Conservation (phyloP, 345 rosid genomes). For the Aurinia saxatilis region DNA sequence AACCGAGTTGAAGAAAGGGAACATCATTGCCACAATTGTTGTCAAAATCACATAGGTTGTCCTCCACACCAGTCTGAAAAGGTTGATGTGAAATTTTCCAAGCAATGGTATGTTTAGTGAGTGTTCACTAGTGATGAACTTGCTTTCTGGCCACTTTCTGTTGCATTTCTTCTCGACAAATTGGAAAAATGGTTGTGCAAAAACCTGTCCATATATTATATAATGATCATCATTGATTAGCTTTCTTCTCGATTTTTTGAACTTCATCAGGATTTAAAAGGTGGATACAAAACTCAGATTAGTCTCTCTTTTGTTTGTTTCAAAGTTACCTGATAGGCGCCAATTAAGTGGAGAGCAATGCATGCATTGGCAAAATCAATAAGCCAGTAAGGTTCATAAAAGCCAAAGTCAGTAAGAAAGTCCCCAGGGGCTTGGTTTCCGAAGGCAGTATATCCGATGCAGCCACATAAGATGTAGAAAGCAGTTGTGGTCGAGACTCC, state of each 20-base stretch:
- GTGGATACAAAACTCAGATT: no score
- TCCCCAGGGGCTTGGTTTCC: conserved; percentile 68
- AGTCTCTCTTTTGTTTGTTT: not conserved
- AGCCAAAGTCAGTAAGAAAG: conserved; percentile 71
- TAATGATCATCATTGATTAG: not conserved
- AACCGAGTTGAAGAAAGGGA: conserved; percentile 84
- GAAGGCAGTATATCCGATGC: conserved; percentile 66
- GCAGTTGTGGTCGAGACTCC: conserved; percentile 47
- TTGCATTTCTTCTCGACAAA: conserved; percentile 45
- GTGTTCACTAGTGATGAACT: conserved; percentile 43
- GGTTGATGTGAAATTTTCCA: conserved; percentile 39
- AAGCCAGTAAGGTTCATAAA: conserved; percentile 70
- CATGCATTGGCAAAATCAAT: conserved; percentile 62
- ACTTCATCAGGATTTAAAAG: no score
- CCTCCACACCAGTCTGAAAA: conserved; percentile 68
- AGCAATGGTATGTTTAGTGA: conserved; percentile 32
- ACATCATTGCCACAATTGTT: conserved; percentile 55
- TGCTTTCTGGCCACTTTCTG: conserved; percentile 50
- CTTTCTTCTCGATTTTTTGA: no score
- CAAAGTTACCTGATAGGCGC: conserved; percentile 65
- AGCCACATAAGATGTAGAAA: conserved; percentile 59
- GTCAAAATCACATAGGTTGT: conserved; percentile 48
- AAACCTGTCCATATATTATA: conserved; percentile 41
- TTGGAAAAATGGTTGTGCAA: conserved; percentile 58
- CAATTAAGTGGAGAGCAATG: conserved; percentile 55